These are phyloP conservation scores for Xylaria hypoxylon DNA, from an alignment of 2,329 filamentous ascomycete genomes.

Conservation along the genomic window DNA sequence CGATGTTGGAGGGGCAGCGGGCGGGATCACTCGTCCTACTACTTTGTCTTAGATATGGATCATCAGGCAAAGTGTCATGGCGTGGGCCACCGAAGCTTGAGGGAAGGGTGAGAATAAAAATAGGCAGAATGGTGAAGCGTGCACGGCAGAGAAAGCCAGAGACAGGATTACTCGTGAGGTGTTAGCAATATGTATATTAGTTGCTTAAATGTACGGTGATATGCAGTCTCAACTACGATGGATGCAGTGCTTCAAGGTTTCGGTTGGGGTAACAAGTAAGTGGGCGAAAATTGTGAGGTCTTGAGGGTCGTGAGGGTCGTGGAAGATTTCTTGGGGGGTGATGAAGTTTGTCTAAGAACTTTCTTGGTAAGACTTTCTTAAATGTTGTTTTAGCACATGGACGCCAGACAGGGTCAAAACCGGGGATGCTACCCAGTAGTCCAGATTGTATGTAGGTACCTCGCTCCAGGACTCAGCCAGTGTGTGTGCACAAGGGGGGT, in stretches of 20 bases:
- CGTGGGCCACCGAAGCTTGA: slow-evolving; percentile 17
- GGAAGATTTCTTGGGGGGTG: slow-evolving; percentile 16
- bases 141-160: slow-evolving; percentile 8
- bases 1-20: slow-evolving; percentile 46
- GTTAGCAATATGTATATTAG: slow-evolving; percentile 28
- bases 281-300: background rate
- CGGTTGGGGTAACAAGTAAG: slow-evolving; percentile 1
- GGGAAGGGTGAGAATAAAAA: slow-evolving; percentile 6
- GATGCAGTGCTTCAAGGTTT: background rate
- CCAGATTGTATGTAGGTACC: background rate
- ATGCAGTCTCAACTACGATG: background rate
- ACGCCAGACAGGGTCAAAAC: background rate
- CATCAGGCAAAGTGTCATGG: slow-evolving; percentile 42
- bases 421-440: background rate
- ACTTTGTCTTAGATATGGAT: slow-evolving; percentile 45
- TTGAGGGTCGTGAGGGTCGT: background rate
- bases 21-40: slow-evolving; percentile 43
- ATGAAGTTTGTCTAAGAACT: slow-evolving; percentile 17
- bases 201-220: background rate
- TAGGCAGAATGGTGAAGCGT: background rate
- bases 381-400: background rate
- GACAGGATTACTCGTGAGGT: slow-evolving; percentile 3
- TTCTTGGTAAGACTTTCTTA: slow-evolving; percentile 7
- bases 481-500: background rate
- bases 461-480: no score